Evolutionary conservation across 75 land plant genomes (phyloP), one percentile per base, ranked within the genome.

Genomic region (Larix kaempferi): DNA sequence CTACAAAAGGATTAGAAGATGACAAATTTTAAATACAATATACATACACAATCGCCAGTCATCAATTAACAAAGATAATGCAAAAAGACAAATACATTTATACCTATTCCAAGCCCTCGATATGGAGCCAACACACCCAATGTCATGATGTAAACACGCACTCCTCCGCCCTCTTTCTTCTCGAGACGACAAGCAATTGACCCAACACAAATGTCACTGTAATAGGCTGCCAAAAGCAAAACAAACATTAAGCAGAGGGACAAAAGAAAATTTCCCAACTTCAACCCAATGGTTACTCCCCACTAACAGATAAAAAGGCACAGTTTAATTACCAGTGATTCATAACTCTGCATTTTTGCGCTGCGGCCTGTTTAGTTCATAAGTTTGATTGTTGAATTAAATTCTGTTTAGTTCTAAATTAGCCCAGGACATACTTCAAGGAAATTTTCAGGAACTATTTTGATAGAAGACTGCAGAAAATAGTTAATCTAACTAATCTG

Each of bases 141-240:
- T 6, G 99, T 98, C 99, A 98, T 98, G 66, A 98, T 98, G 82
- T 98, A 98, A 60, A 93, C 85, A 81, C 87, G 81, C 56, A 90
- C 27, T 58, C 71, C 76, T 37, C 92, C 98, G 44, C 87, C 88
- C 79, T 95, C 98, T 81, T 87, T 95, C 85, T 91, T 92, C 80
- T 98, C 99, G 75, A 98, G 85, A 16, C 99, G 95, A 78, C 98
- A 98, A 69, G 99, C 99, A 80, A 98, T 90, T 22, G 97, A 78
- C 35, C 98, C 99, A 67, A 95, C 99, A 84, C 99, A 98, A 12
- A 98, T 92, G 79, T 93, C 99, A 78, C 86, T 89, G 79, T 89
- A 98, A 78, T 98, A 98, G 13, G 95, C 99, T 97, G 94, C 78
- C 75, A 81, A 55, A 73, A 27, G 37, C 26, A 44, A 71, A 16